Conservation (phyloP, 108 stramenopile species). For the Schizochytrium sp. region DNA sequence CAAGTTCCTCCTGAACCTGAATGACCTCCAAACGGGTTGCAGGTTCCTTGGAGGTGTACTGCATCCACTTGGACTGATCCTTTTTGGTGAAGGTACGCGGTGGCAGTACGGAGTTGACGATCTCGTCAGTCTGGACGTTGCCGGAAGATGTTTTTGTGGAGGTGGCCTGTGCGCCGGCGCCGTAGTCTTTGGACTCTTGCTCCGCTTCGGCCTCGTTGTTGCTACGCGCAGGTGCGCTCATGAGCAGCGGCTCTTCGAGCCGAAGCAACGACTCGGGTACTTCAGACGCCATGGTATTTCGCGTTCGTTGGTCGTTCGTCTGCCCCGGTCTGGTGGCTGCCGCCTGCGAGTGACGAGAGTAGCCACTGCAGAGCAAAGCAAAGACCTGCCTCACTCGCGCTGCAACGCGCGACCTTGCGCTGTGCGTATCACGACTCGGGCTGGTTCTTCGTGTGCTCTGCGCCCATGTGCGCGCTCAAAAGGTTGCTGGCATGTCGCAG, state of each 20-base stretch:
- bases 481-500: no score
- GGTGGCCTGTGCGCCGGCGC: neutral
- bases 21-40: slow-evolving; percentile 58
- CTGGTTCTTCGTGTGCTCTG: no score
- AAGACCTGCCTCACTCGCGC: no score
- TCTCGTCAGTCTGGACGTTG: slow-evolving; percentile 49
- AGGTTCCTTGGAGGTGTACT: slow-evolving; percentile 53
- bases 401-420: no score
- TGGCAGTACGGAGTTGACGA: slow-evolving; percentile 56
- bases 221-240: neutral
- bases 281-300: neutral
- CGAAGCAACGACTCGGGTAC: neutral
- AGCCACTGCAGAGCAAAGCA: no score
- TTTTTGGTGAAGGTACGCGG: slow-evolving; percentile 47
- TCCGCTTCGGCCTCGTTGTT: neutral
- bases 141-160: neutral
- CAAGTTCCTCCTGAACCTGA: slow-evolving; percentile 49
- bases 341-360: no score
- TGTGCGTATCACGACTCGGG: no score
- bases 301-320: no score
- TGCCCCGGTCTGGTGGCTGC: no score
- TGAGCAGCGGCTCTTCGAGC: neutral
- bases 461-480: no score
- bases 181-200: neutral
- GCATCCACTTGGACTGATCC: slow-evolving; percentile 55